phyloP scores from a whole-genome alignment of 2,329 filamentous ascomycete species.

The Ophiostoma fasciatum region DNA sequence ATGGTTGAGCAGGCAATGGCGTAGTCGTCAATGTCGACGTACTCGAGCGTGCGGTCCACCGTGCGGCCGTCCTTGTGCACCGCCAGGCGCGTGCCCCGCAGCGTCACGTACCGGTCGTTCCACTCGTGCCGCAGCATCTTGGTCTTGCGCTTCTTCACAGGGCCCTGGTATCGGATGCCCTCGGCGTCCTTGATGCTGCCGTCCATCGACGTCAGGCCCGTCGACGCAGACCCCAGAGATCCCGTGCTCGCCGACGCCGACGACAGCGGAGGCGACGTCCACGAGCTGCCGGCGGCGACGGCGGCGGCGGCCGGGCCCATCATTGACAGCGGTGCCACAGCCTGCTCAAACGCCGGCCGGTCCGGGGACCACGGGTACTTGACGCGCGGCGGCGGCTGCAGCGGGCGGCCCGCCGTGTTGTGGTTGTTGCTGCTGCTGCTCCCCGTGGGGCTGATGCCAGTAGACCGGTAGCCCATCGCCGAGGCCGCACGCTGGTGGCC shows the following conservation, averaged over 20 bases:
- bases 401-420: constrained; percentile 18
- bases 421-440: neutral
- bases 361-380: constrained; percentile 42
- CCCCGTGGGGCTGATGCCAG: neutral
- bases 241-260: constrained; percentile 11
- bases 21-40: constrained; percentile 80
- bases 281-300: neutral
- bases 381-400: constrained; percentile 37
- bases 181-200: constrained; percentile 20
- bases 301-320: neutral
- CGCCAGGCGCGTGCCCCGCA: constrained; percentile 58
- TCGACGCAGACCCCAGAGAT: constrained; percentile 12
- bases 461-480: constrained; percentile 6
- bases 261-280: constrained; percentile 9
- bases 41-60: constrained; percentile 50
- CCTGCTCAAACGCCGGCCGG: constrained; percentile 29
- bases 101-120: constrained; percentile 82
- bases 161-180: constrained; percentile 60
- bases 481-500: constrained; percentile 7
- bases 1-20: constrained; percentile 71
- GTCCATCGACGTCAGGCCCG: constrained; percentile 8
- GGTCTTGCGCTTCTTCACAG: constrained; percentile 89
- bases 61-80: constrained; percentile 53
- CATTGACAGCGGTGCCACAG: constrained; percentile 21
- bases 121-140: constrained; percentile 83